Evolutionary conservation across 2,329 filamentous ascomycete genomes (phyloP), one percentile per base, ranked within the genome.

Genomic region (Clarireedia homoeocarpa): DNA sequence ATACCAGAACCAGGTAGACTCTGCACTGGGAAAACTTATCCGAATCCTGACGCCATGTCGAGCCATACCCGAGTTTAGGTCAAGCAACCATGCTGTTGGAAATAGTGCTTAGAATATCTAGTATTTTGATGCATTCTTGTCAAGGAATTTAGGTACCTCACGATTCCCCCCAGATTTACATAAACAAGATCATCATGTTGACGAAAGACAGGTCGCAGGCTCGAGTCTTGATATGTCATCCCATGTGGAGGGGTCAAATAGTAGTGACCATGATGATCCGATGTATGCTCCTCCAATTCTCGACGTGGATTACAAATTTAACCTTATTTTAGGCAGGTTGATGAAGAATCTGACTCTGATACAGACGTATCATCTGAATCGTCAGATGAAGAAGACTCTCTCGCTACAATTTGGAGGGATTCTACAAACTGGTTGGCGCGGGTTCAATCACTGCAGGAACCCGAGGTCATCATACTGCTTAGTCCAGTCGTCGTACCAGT

Each of bases 381-480:
- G 5, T 15, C 24, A 20, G 27, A 44, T 17, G n/a, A 45, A 44
- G n/a, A n/a, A 12, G 39, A 55, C 27, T 3, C 24, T 14, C 49
- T 46, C 14, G 62, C 63, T 40, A 56, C 57, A 15, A 38, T 67
- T 20, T 17, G 65, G 20, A 61, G 61, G 59, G 67, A 70, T 56
- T 49, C 56, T 53, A 74, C 57, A 72, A 74, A 66, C 46, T 77
- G 73, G 64, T 69, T 83, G 17, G 76, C 77, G 14, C 67, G 81
- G 46, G 70, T 72, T 45, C 75, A 69, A 54, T 67, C 73, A 30
- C 71, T 83, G 26, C 66, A 63, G 40, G 72, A 78, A 48, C 73
- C 74, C 53, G 78, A 82, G 61, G 68, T 80, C n/a, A 71, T 86
- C n/a, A 72, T 87, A 51, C 77, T 85, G 48, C 69, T 85, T 36